Evolutionary conservation across 2,329 filamentous ascomycete genomes (phyloP).

Genomic region (Plenodomus lindquistii): DNA sequence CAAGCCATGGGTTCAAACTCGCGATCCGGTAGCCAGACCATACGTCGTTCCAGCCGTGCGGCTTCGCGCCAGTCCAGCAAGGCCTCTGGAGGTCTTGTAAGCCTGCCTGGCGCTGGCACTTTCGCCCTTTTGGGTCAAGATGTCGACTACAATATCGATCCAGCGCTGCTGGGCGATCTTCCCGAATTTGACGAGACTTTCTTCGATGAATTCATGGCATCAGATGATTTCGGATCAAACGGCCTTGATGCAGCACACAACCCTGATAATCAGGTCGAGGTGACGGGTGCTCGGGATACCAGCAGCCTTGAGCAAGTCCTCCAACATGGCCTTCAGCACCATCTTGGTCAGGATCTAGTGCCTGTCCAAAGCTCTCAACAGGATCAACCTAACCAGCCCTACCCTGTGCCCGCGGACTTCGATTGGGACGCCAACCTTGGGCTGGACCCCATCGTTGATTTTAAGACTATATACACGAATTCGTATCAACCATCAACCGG

Average conservation of each 20-base stretch:
- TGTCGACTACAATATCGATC: conserved; percentile 3
- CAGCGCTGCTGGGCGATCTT: background rate
- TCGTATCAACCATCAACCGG: conserved; percentile 5
- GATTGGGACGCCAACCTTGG: background rate
- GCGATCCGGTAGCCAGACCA: background rate
- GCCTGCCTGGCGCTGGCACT: conserved; percentile 7
- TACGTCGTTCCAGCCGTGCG: conserved; percentile 4
- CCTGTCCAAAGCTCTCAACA: background rate
- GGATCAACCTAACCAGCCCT: background rate
- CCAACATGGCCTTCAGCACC: background rate
- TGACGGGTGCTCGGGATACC: background rate
- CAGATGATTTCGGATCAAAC: background rate
- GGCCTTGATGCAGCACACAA: background rate
- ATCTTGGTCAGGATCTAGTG: background rate
- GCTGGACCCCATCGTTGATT: background rate
- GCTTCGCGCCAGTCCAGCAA: conserved; percentile 5
- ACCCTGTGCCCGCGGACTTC: background rate
- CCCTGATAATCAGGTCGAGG: background rate
- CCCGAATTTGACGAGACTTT: background rate
- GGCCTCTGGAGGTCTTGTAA: conserved; percentile 7
- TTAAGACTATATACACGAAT: background rate
- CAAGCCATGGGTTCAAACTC: conserved; percentile 3
- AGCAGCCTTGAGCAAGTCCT: background rate
- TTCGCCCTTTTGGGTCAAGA: conserved; percentile 3
- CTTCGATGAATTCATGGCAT: conserved; percentile 1